phyloP scores from a whole-genome alignment of 139 green algal species.

The Choricystis sp. region DNA sequence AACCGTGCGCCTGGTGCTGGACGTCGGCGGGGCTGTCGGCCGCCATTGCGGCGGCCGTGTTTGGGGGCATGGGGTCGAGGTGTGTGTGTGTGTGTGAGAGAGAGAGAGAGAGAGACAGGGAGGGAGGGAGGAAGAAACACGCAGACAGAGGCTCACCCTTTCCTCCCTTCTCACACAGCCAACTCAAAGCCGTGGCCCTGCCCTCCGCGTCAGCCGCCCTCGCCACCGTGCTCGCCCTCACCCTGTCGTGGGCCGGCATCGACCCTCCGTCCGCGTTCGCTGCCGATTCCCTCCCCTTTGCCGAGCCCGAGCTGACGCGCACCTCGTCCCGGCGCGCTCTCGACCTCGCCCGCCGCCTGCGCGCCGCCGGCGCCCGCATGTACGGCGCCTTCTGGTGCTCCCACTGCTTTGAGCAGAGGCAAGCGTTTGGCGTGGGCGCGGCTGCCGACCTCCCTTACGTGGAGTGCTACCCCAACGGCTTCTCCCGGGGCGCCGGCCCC shows the following conservation, averaged over 20 bases:
- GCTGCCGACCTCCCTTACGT: constrained; percentile 86
- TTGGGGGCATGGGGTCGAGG: constrained; percentile 8
- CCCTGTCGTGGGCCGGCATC: constrained; percentile 12
- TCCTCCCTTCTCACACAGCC: neutral
- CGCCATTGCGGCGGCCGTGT: constrained; percentile 12
- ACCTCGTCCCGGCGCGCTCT: constrained; percentile 7
- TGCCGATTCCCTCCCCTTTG: constrained; percentile 1
- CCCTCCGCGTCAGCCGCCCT: constrained; percentile 23
- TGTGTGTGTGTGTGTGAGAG: no score
- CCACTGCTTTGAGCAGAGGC: constrained; percentile 93
- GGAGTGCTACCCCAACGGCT: constrained; percentile 90
- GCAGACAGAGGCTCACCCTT: no score
- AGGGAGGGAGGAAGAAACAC: no score
- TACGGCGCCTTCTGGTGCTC: constrained; percentile 97
- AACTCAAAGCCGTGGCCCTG: constrained; percentile 21
- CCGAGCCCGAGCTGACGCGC: constrained; percentile 13
- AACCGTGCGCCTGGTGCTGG: constrained; percentile 50
- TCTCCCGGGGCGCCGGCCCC: constrained; percentile 39
- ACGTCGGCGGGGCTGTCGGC: constrained; percentile 42
- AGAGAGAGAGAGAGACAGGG: no score
- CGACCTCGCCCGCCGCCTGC: constrained; percentile 43
- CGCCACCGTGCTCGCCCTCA: constrained; percentile 22
- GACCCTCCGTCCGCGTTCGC: constrained; percentile 4
- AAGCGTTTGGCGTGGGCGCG: constrained; percentile 63
- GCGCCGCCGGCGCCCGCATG: constrained; percentile 68